Evolutionary conservation across 257 asterid genomes (phyloP).

Genomic region (Lithospermum erythrorhizon): DNA sequence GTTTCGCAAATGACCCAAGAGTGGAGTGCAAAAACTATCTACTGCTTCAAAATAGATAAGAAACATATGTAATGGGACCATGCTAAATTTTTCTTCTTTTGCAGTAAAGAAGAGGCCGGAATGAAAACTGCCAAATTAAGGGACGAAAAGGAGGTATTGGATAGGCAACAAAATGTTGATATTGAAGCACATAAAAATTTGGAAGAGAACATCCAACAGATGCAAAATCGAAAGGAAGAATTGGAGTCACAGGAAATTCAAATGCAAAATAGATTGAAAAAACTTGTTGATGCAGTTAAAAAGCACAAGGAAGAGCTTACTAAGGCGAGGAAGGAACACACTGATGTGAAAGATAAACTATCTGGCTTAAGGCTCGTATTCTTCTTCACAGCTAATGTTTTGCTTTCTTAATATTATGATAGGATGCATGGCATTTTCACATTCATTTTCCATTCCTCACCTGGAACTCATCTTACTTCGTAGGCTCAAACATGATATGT

Average conservation of each 20-base stretch:
- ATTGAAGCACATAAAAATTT: constrained; percentile 73
- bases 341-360: constrained; percentile 76
- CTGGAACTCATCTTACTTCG: constrained; percentile 11
- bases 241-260: constrained; percentile 82
- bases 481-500: constrained; percentile 62
- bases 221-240: constrained; percentile 77
- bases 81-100: constrained; percentile 8
- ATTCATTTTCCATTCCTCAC: constrained; percentile 8
- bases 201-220: constrained; percentile 90
- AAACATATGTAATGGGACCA: no score
- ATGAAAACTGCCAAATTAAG: constrained; percentile 87
- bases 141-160: constrained; percentile 90
- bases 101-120: constrained; percentile 98
- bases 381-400: not conserved
- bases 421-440: not conserved
- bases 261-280: constrained; percentile 67
- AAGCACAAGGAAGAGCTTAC: constrained; percentile 66
- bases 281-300: constrained; percentile 62
- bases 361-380: constrained; percentile 53
- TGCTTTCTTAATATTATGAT: not conserved
- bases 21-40: no score
- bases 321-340: constrained; percentile 67
- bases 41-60: no score
- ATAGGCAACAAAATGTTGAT: constrained; percentile 91
- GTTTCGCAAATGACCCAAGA: no score